Percentiles rank a stretch among this genome's conserved stretches.
Evolutionary conservation across 2,329 filamentous ascomycete genomes (phyloP).

Genomic region (Phyllosticta citriasiana): DNA sequence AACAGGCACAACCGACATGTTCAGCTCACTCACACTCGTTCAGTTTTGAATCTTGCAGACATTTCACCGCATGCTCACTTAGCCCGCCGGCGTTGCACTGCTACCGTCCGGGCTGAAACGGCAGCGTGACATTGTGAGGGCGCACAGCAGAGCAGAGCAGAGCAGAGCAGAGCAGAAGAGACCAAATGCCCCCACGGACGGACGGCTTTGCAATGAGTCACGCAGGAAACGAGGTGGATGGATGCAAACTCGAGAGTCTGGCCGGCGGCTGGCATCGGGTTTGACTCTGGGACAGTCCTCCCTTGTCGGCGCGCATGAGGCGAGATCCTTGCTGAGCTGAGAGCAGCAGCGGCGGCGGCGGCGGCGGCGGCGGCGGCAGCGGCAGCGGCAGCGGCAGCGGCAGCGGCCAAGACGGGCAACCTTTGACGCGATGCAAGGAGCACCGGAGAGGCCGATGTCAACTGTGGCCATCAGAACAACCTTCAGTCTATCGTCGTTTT

Average conservation of each 20-base stretch:
- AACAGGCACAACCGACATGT: not conserved
- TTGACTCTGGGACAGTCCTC: not conserved
- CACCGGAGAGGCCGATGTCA: slow-evolving; percentile 6
- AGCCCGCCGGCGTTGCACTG: not conserved
- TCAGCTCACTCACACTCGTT: not conserved
- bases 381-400: not conserved
- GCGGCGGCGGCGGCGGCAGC: too few relatives aligned
- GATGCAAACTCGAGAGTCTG: not conserved
- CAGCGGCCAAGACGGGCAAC: slow-evolving; percentile 4
- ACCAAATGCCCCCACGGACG: not conserved
- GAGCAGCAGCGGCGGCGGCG: not conserved
- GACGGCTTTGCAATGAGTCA: not conserved
- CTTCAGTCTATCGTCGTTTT: not conserved
- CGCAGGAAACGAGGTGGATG: not conserved
- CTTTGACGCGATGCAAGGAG: slow-evolving; percentile 8
- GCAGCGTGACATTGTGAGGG: not conserved
- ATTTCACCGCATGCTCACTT: not conserved
- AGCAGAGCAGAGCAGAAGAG: not conserved
- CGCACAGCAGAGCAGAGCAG: not conserved
- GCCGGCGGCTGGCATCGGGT: slow-evolving; percentile 5
- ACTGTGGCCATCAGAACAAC: not conserved
- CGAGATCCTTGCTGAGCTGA: slow-evolving; percentile 9
- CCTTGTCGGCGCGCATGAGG: not conserved
- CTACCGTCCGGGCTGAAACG: not conserved
- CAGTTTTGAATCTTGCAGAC: not conserved